Conservation (phyloP, 2,329 filamentous ascomycete genomes). For the Colletotrichum caudatum region DNA sequence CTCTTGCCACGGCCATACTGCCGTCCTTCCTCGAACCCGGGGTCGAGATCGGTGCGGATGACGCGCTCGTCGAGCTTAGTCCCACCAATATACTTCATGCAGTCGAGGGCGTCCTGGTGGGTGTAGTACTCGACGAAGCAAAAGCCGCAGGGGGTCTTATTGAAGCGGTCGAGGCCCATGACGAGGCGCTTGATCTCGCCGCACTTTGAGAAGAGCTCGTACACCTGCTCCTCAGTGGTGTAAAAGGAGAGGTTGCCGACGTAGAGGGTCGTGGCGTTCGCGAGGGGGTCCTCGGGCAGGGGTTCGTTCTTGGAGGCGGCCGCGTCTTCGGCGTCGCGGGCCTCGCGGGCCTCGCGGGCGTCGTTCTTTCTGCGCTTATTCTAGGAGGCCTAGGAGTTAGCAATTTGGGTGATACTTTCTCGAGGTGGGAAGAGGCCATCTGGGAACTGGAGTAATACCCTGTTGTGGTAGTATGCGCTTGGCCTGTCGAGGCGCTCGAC, state of each 20-base stretch:
- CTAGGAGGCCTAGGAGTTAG: conserved; percentile 53
- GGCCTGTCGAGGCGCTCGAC: conserved; percentile 94
- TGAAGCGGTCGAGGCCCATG: conserved; percentile 97
- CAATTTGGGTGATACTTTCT: neutral
- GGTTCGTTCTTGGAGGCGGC: conserved; percentile 62
- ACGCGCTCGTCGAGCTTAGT: conserved; percentile 98
- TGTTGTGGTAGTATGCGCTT: conserved; percentile 90
- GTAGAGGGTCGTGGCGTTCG: conserved; percentile 92
- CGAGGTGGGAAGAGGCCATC: conserved; percentile 4
- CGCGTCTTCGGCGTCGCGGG: conserved; percentile 59
- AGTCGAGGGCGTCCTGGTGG: conserved; percentile 95
- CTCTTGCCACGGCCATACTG: conserved; percentile 97
- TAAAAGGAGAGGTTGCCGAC: conserved; percentile 99
- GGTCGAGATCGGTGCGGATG: conserved; percentile 94
- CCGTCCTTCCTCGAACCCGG: conserved; percentile 93
- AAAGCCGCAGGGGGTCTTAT: conserved; percentile 98
- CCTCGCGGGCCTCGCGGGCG: conserved; percentile 54
- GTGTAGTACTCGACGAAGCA: conserved; percentile 99
- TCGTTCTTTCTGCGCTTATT: conserved; percentile 78
- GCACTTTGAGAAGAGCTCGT: conserved; percentile 95
- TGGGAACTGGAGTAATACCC: conserved; percentile 67
- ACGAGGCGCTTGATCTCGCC: conserved; percentile 98
- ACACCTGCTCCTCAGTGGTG: conserved; percentile 98
- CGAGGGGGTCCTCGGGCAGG: conserved; percentile 79
- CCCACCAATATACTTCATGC: conserved; percentile 97